These are phyloP conservation scores for Erodium trifolium DNA, from an alignment of 441 rosid genomes.

Conservation along the genomic window DNA sequence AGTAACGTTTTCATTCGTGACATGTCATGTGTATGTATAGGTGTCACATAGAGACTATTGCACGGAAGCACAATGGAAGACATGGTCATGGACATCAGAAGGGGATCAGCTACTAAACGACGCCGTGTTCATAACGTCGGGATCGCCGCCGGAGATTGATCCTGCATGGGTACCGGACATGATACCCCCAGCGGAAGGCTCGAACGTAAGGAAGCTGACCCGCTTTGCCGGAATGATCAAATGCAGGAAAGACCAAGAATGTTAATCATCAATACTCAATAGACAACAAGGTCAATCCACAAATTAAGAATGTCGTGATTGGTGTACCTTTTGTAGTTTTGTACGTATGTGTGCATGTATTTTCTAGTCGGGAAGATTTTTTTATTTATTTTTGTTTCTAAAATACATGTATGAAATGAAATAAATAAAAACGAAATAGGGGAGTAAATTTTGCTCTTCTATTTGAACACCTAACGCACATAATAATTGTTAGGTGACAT, in stretches of 20 bases:
- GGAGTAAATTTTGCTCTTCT: no score
- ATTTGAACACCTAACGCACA: no score
- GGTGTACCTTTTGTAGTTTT: no score
- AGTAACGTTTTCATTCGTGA: no score
- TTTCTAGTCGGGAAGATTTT: no score
- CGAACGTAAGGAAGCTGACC: neutral
- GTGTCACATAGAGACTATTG: slow-evolving; percentile 72
- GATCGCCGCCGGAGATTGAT: slow-evolving; percentile 12
- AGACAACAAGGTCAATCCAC: no score
- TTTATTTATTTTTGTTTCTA: no score
- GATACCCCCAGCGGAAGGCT: neutral
- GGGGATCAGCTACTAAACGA: slow-evolving; percentile 84
- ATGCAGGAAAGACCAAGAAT: neutral
- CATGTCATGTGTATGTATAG: slow-evolving; percentile 17
- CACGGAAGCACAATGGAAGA: slow-evolving; percentile 51
- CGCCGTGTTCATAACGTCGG: slow-evolving; percentile 77
- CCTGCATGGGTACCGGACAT: neutral
- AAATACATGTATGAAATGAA: no score
- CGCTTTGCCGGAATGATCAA: neutral
- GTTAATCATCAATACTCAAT: neutral
- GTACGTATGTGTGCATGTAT: no score
- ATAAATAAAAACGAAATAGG: no score
- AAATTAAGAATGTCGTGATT: no score
- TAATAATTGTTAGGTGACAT: no score
- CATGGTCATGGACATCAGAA: slow-evolving; percentile 92